Evolutionary conservation across 768 basidiomycete species (phyloP), one percentile per base, ranked within the genome.

Genomic region (Xerocomellus dryophilus): DNA sequence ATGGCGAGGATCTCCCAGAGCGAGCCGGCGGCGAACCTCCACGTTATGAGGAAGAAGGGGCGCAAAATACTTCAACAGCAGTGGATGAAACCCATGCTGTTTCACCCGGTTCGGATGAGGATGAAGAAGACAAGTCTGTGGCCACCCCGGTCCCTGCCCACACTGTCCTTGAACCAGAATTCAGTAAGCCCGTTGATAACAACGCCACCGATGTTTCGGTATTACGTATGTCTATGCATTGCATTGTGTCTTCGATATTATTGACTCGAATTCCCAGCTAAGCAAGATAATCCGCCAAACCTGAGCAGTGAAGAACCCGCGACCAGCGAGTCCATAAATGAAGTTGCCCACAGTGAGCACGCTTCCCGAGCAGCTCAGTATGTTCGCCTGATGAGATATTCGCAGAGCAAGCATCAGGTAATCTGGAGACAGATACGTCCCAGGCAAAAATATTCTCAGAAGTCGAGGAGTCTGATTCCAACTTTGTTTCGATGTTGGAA

Each of bases 1-100:
- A 69, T 27, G 70, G 69, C 21, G 76, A 74, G 27, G 71, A 67
- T 27, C 62, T 71, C 12, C 61, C 62, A 0, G 74, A 76, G 43
- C 66, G 63, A 34, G 56, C 63, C 0, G 66, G 60, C 9, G 61
- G 54, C 34, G 61, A 66, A 44, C 47, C 53, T 40, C 46, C 18
- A 12, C 64, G 62, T 39, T 58, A 60, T 10, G 66, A 66, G 18
- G 69, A 62, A n/a, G 69, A 61, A n/a, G 65, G 43, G 23, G 61
- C 59, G 27, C 63, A 51, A 46, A 63, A 61, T 14, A 48, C 59
- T 10, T 61, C 55, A 0, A 58, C 58, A 3, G 62, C 51, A 4
- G 59, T 51, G 20, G 62, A 71, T 6, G 63, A 64, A 54, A 55
- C 47, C 1, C 62, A 43, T 21, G 40, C 25, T 21, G 6, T 49